phyloP scores from a whole-genome alignment of 148 eudicot species.

The Chenopodium berlandieri region DNA sequence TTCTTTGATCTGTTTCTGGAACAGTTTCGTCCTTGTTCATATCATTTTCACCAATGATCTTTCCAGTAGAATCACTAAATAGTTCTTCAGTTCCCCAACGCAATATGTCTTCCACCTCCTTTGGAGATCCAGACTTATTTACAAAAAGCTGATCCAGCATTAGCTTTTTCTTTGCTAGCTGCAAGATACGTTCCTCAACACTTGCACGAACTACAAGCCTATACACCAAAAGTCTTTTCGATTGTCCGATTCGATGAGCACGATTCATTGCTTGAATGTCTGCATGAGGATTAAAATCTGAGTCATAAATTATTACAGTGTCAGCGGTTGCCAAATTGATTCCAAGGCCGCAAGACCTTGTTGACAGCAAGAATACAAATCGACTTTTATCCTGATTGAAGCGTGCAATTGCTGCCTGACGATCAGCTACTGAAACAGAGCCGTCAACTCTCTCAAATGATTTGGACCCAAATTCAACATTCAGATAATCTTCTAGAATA shows the following conservation, averaged over 20 bases:
- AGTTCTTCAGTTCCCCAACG: slow-evolving; percentile 99
- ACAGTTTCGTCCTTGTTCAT: slow-evolving; percentile 48
- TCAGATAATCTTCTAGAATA: slow-evolving; percentile 91
- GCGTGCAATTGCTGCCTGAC: slow-evolving; percentile 92
- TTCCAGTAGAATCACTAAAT: slow-evolving; percentile 57
- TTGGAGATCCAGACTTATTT: slow-evolving; percentile 91
- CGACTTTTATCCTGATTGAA: slow-evolving; percentile 94
- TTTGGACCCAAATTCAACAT: slow-evolving; percentile 87
- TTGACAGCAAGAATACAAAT: slow-evolving; percentile 87
- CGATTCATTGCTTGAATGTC: slow-evolving; percentile 99
- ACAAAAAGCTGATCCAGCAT: slow-evolving; percentile 99
- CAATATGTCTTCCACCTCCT: slow-evolving; percentile 93
- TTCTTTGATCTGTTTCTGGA: slow-evolving; percentile 60
- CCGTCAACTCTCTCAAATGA: slow-evolving; percentile 98
- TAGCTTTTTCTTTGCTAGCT: slow-evolving; percentile 93
- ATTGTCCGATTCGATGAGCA: slow-evolving; percentile 97
- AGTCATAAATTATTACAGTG: slow-evolving; percentile 94
- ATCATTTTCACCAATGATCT: slow-evolving; percentile 50
- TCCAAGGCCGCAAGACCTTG: slow-evolving; percentile 97
- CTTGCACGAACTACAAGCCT: slow-evolving; percentile 98
- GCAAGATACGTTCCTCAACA: slow-evolving; percentile 98
- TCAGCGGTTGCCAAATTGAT: slow-evolving; percentile 98
- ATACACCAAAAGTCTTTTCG: slow-evolving; percentile 87
- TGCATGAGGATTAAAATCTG: slow-evolving; percentile 98
- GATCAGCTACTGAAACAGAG: slow-evolving; percentile 88